Evolutionary conservation across 345 rosid species (phyloP), one percentile per base, ranked within the genome.

Genomic region (Chamaenerion angustifolium): DNA sequence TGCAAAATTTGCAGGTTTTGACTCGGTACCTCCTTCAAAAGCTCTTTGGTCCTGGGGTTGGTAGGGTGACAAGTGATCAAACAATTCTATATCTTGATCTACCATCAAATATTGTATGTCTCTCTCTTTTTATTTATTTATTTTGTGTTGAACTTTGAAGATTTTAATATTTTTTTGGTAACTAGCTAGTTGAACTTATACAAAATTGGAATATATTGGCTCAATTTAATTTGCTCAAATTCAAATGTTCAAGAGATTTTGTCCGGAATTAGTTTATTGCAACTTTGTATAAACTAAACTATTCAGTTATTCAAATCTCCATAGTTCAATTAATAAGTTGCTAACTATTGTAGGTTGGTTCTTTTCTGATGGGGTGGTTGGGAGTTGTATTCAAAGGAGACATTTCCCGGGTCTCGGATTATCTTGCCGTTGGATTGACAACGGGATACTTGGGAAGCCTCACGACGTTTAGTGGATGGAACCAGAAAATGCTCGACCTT

Each of bases 391-490:
- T 80, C 73, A 87, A 82, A 80, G 67, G 52, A 59, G 72, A 82
- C 64, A 80, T 87, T 70, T 68, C 76, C 5, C 60, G 49, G 10
- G 65, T 83, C 31, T 92, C 96, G 12, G 75, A 76, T 48, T 64
- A 73, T 71, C 76, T 87, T 49, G 93, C 80, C 12, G 76, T 87
- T 27, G 98, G 95, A 37, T 45, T 87, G 64, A 66, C 85, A 5
- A 92, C 98, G 12, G 96, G 98, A 51, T 92, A 83, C 63, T 60
- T 82, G 64, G 98, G 96, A 54, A 83, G 96, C 68, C 73, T 92
- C 51, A 84, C 96, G n/a, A 92, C 98, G 42, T 92, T 92, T 68
- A 92, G 98, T 41, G 89, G 93, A 17, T 92, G 98, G 98, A 82
- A 84, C 60, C 98, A 92, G 64, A 78, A 86, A 66, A 92, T 92